phyloP scores from a whole-genome alignment of 2,329 filamentous ascomycete genomes.

The Phoma sp. region DNA sequence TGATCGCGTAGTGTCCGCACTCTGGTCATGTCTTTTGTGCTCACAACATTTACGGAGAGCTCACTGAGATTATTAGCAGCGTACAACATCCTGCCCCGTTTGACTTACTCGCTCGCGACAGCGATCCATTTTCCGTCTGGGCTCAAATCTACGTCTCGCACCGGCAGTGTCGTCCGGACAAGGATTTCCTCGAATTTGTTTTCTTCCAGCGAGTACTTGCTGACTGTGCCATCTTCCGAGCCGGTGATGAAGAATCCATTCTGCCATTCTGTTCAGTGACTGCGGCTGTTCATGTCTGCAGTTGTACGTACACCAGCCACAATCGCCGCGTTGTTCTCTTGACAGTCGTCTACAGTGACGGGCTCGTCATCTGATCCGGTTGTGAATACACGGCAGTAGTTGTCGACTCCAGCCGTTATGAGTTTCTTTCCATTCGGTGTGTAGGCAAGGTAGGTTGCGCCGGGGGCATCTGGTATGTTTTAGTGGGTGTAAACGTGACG shows the following conservation, averaged over 20 bases:
- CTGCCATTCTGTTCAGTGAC: constrained; percentile 48
- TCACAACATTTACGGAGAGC: constrained; percentile 87
- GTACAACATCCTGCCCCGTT: neutral
- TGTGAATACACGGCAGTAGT: constrained; percentile 89
- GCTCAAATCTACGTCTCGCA: constrained; percentile 85
- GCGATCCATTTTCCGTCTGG: constrained; percentile 86
- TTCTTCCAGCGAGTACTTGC: constrained; percentile 81
- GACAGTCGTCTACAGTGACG: constrained; percentile 87
- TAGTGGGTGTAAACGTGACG: constrained; percentile 3
- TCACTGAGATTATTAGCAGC: constrained; percentile 62
- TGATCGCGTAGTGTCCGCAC: constrained; percentile 85
- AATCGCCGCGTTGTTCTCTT: constrained; percentile 83
- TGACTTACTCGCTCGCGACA: constrained; percentile 84
- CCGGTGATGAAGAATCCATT: constrained; percentile 87
- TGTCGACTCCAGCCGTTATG: constrained; percentile 91
- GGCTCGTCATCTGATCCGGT: constrained; percentile 93
- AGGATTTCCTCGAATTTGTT: constrained; percentile 82
- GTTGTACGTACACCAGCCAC: constrained; percentile 66
- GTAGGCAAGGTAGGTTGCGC: constrained; percentile 86
- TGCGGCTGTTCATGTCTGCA: neutral
- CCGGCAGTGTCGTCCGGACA: constrained; percentile 81
- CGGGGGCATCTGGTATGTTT: constrained; percentile 71
- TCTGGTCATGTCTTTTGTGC: constrained; percentile 76
- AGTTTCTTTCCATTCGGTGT: constrained; percentile 87
- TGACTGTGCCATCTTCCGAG: constrained; percentile 95